These are phyloP conservation scores for Alternaria arborescens DNA, from an alignment of 2,329 filamentous ascomycete species.

Conservation along the genomic window DNA sequence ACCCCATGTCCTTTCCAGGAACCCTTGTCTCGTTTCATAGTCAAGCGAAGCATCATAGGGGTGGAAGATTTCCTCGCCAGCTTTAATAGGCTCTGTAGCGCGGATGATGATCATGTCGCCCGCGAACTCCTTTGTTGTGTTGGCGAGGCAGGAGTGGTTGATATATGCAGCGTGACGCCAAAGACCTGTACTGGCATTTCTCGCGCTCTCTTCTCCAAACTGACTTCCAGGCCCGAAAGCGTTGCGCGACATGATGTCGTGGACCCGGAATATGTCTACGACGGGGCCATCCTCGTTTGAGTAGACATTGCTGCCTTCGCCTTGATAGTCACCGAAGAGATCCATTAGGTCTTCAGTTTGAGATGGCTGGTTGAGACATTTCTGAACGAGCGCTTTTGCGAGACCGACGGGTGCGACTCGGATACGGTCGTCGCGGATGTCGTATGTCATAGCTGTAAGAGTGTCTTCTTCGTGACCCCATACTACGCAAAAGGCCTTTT, in stretches of 20 bases:
- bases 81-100: constrained; percentile 46
- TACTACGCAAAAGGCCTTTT: constrained; percentile 61
- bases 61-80: constrained; percentile 36
- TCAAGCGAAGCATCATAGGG: constrained; percentile 44
- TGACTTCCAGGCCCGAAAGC: constrained; percentile 52
- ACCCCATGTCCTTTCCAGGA: constrained; percentile 48
- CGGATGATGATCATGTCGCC: constrained; percentile 53
- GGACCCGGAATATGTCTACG: constrained; percentile 61
- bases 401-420: constrained; percentile 34
- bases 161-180: constrained; percentile 55
- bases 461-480: constrained; percentile 55
- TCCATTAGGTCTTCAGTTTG: constrained; percentile 45
- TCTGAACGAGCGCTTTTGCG: constrained; percentile 52
- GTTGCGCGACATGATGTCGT: constrained; percentile 57
- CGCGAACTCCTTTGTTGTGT: constrained; percentile 50
- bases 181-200: constrained; percentile 47
- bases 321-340: constrained; percentile 44
- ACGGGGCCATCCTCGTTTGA: constrained; percentile 51
- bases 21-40: constrained; percentile 46
- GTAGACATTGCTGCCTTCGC: constrained; percentile 51
- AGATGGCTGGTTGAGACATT: constrained; percentile 57
- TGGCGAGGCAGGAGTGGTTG: constrained; percentile 58
- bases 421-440: constrained; percentile 50
- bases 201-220: constrained; percentile 33
- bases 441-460: constrained; percentile 56